phyloP scores from a whole-genome alignment of 371 early-diverging fungal species.

The Gilbertella persicaria region DNA sequence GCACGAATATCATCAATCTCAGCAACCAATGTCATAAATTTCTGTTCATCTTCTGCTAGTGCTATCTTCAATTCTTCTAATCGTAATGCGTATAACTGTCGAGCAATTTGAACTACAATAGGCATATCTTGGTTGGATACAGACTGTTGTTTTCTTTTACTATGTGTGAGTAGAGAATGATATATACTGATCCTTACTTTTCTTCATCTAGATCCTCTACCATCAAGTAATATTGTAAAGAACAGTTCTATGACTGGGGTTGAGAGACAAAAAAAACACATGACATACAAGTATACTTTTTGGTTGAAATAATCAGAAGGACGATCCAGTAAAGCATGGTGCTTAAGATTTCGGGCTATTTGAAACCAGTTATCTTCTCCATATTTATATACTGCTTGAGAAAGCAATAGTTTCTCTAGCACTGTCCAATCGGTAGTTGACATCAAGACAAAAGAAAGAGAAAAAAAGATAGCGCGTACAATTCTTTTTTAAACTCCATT shows the following conservation, averaged over 20 bases:
- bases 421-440: constrained; percentile 50
- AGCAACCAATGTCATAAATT: constrained; percentile 48
- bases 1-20: constrained; percentile 62
- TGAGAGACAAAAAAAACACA: not conserved
- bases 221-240: constrained; percentile 35
- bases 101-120: constrained; percentile 53
- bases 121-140: constrained; percentile 25
- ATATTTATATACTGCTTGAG: constrained; percentile 67
- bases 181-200: constrained; percentile 18
- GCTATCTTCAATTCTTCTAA: constrained; percentile 56
- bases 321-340: constrained; percentile 53
- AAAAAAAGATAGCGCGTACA: constrained; percentile 3
- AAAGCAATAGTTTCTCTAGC: constrained; percentile 63
- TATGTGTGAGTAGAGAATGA: not conserved
- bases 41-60: constrained; percentile 56
- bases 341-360: constrained; percentile 55
- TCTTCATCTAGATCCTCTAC: constrained; percentile 31
- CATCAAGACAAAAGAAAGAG: constrained; percentile 8
- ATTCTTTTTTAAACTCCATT: not conserved
- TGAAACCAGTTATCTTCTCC: constrained; percentile 68
- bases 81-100: constrained; percentile 54
- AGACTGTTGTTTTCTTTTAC: not conserved
- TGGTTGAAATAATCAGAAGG: constrained; percentile 55
- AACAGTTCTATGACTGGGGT: constrained; percentile 28
- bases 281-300: constrained; percentile 33